A percentile compares a stretch with the other conserved stretches of the same genome.
These are phyloP conservation scores for Collybiopsis confluens DNA, from an alignment of 768 basidiomycete species.

Conservation along the genomic window DNA sequence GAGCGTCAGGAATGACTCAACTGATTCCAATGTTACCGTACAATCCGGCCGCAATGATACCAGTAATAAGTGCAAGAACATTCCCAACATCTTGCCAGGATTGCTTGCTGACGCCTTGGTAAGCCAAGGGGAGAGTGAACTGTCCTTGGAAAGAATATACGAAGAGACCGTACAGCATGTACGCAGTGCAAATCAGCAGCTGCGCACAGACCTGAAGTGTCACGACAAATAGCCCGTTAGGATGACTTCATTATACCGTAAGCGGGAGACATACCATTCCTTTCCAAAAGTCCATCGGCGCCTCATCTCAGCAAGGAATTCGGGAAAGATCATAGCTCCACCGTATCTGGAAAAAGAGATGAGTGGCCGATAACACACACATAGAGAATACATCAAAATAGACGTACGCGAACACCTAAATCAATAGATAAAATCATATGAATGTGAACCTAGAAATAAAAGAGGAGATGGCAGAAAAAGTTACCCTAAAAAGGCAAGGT, in stretches of 20 bases:
- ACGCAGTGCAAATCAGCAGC: constrained; percentile 46
- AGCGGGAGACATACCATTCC: constrained; percentile 47
- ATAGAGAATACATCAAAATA: too few species aligned
- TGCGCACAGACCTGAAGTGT: constrained; percentile 35
- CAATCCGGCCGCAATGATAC: constrained; percentile 56
- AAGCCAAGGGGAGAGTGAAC: constrained; percentile 46
- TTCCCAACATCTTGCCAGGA: constrained; percentile 49
- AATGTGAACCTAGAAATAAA: constrained; percentile 21
- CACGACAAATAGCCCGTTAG: background rate
- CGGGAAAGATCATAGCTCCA: constrained; percentile 45
- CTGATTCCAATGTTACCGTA: constrained; percentile 64
- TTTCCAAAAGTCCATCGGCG: constrained; percentile 67
- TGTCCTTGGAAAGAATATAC: constrained; percentile 58
- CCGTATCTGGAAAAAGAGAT: too few species aligned
- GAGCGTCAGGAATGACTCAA: constrained; percentile 12
- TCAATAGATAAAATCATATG: constrained; percentile 8
- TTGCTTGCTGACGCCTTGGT: constrained; percentile 41
- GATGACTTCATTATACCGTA: background rate
- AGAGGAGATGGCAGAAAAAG: background rate
- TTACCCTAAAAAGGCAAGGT: too few species aligned
- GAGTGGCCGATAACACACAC: too few species aligned
- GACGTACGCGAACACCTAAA: constrained; percentile 46
- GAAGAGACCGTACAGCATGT: constrained; percentile 55
- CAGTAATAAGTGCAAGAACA: constrained; percentile 43
- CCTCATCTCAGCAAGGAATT: constrained; percentile 59